Evolutionary conservation across 176 grass and related monocot species (phyloP).

Genomic region (Zea luxurians): DNA sequence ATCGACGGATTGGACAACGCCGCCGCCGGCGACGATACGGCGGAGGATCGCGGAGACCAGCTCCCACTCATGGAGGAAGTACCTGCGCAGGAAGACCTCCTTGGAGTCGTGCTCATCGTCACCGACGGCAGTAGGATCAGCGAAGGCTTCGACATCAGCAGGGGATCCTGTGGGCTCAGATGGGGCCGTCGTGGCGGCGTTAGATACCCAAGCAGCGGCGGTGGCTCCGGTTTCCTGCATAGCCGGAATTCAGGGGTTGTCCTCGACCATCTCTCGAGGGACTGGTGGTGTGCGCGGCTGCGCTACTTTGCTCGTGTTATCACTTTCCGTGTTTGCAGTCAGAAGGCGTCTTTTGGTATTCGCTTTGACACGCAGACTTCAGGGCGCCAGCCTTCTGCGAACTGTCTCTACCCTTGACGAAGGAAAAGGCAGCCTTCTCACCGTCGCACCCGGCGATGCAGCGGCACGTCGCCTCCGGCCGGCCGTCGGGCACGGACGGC

Average conservation of each 20-base stretch:
- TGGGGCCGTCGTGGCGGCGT: neutral
- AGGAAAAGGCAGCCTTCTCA: neutral
- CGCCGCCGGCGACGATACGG: slow-evolving; percentile 58
- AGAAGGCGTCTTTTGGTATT: neutral
- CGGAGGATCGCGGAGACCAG: slow-evolving; percentile 57
- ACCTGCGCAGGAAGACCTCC: slow-evolving; percentile 68
- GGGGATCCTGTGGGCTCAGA: neutral
- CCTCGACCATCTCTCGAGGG: no score
- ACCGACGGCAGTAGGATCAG: slow-evolving; percentile 31
- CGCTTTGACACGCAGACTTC: neutral
- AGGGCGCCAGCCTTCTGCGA: neutral
- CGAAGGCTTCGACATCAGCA: slow-evolving; percentile 21
- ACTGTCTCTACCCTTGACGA: slow-evolving; percentile 5
- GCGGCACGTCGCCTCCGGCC: slow-evolving; percentile 40
- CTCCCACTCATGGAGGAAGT: slow-evolving; percentile 93
- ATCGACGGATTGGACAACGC: slow-evolving; percentile 53
- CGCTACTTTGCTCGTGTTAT: neutral
- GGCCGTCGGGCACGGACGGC: slow-evolving; percentile 78
- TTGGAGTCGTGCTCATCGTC: slow-evolving; percentile 85
- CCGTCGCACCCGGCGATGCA: slow-evolving; percentile 39
- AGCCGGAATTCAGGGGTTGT: slow-evolving; percentile 1
- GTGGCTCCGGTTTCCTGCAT: slow-evolving; percentile 43
- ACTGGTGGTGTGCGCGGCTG: neutral
- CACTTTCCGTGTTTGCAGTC: neutral
- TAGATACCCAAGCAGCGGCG: neutral